A percentile compares a stretch with the other conserved stretches of the same genome.
phyloP scores from a whole-genome alignment of 768 basidiomycete species.

The Cystobasidium onofrii region DNA sequence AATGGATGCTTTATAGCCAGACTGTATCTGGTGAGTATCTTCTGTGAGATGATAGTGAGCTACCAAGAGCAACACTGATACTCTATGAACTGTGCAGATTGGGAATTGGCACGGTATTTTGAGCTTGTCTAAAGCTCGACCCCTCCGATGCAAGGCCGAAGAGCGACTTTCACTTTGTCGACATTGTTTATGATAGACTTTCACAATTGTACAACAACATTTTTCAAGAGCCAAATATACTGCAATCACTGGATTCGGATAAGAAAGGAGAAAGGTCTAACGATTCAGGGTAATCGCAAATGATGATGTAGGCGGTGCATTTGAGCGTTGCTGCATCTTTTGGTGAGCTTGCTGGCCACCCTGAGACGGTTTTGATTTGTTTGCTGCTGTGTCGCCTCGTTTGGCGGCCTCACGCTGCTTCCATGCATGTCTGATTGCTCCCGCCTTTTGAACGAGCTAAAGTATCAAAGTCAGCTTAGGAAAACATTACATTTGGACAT shows the following conservation, averaged over 20 bases:
- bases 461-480: not conserved
- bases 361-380: not conserved
- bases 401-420: constrained; percentile 24
- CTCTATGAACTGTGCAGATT: constrained; percentile 14
- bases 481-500: not conserved
- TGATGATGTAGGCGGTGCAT: not conserved
- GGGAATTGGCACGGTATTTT: constrained; percentile 40
- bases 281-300: not conserved
- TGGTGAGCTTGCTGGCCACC: not conserved
- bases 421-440: constrained; percentile 25
- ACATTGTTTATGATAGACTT: no score
- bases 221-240: not conserved
- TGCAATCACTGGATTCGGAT: not conserved
- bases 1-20: constrained; percentile 73
- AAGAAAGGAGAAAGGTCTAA: not conserved
- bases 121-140: constrained; percentile 40
- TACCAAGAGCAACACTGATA: constrained; percentile 28
- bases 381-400: not conserved
- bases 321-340: not conserved
- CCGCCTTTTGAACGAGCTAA: constrained; percentile 27
- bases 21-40: constrained; percentile 78
- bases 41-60: constrained; percentile 33
- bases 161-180: no score
- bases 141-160: no score
- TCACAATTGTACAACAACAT: not conserved